Evolutionary conservation across 805 yeast genomes (phyloP), one percentile per base, ranked within the genome.

Genomic region (Starmera dryadoides): DNA sequence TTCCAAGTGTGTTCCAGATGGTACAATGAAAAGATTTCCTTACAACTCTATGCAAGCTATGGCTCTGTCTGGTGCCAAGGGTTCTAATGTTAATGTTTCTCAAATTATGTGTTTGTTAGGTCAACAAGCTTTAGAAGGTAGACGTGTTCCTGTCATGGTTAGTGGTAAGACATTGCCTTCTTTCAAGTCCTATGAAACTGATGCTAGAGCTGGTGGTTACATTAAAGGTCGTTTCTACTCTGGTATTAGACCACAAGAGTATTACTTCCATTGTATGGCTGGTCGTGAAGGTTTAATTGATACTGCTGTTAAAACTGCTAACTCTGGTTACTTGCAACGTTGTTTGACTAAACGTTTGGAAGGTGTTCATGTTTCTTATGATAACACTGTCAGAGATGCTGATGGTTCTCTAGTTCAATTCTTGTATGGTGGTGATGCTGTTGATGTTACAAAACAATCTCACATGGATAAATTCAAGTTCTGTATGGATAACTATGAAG

Each of bases 181-280:
- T 33, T 93, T 93, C 76, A 86, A 86, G 63, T 91, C 98, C 2
- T 91, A 77, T 58, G 99, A 94, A 59, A 93, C 98, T 14, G 91
- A 87, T 61, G 96, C 97, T 2, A 77, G 94, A 61, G 97, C 99
- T 20, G 99, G 99, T 72, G 99, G 99, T 40, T 93, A 87, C 61
- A 86, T 93, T 59, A 86, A 91, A 62, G 91, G 94, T 45, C 84
- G 99, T 53, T 93, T 93, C 79, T 94, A 87, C 62, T 87, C 97
- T 31, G 98, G 98, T 63, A 85, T 93, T 51, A 79, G 86, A 62
- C 98, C 98, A 4, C 99, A 93, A 66, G 99, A 93, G 64, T 93
- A 94, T 66, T 93, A 89, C 61, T 93, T 94, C 93, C 99, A 93
- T 69, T 93, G 98, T 73, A 93, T 93, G 98, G 98, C 99, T 40